Conservation (phyloP, 176 grass and related monocot genomes). For the Aegilops longissima region DNA sequence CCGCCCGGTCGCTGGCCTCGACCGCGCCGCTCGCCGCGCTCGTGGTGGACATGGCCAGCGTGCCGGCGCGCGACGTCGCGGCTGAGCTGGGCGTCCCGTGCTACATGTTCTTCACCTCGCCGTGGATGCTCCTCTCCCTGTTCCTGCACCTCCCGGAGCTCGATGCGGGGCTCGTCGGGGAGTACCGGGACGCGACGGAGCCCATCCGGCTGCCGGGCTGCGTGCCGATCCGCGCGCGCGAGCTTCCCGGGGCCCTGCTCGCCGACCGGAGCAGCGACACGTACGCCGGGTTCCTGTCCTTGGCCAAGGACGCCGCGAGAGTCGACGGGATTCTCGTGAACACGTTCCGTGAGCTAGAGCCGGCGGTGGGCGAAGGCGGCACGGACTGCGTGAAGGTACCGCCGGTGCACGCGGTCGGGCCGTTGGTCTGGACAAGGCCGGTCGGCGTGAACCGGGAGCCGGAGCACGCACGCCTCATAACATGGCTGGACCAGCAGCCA, state of each 20-base stretch:
- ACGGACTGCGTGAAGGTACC: not conserved
- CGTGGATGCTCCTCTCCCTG: conserved; percentile 55
- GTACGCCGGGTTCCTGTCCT: conserved; percentile 51
- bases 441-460: not conserved
- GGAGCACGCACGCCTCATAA: conserved; percentile 15
- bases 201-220: conserved; percentile 66
- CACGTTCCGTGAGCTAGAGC: conserved; percentile 54
- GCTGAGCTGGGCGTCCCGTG: conserved; percentile 23
- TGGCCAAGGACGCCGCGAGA: not conserved
- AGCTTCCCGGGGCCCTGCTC: conserved; percentile 30
- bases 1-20: not conserved
- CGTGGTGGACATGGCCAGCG: conserved; percentile 52
- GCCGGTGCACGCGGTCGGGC: conserved; percentile 51
- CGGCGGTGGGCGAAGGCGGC: not conserved
- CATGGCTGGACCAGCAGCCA: conserved; percentile 61
- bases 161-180: conserved; percentile 39
- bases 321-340: conserved; percentile 65
- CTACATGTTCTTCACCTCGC: conserved; percentile 65
- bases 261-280: conserved; percentile 41
- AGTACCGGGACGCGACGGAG: conserved; percentile 47
- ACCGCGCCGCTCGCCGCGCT: conserved; percentile 36
- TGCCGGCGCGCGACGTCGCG: conserved; percentile 29
- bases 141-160: conserved; percentile 60
- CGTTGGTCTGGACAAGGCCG: conserved; percentile 39
- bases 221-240: conserved; percentile 52